phyloP scores from a whole-genome alignment of 208 protist species.

The Trypanosomatidae sp. region DNA sequence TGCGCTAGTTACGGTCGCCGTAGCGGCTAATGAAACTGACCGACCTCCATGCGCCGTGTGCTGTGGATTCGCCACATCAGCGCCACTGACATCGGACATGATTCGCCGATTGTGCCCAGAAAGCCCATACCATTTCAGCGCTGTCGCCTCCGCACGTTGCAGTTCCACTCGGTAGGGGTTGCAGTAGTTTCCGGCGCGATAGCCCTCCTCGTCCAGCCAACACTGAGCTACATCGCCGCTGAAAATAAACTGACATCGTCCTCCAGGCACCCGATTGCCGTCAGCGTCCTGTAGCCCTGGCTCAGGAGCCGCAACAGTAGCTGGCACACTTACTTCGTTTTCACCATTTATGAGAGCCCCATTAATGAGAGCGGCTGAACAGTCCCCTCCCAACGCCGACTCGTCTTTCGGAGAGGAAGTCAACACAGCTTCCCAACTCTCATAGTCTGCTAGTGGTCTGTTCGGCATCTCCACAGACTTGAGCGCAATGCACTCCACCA shows the following conservation, averaged over 20 bases:
- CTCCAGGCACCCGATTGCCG: neutral
- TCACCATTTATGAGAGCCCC: neutral
- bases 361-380: neutral
- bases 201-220: constrained; percentile 19
- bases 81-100: neutral
- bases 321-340: neutral
- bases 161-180: constrained; percentile 9
- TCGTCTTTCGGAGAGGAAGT: neutral
- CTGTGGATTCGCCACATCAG: neutral
- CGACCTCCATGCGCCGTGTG: neutral
- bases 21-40: neutral
- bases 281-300: neutral
- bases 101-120: neutral
- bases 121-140: constrained; percentile 17
- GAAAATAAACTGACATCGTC: neutral
- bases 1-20: neutral
- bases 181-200: neutral
- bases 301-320: neutral
- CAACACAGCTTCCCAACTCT: neutral
- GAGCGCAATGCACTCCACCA: neutral
- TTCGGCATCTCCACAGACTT: neutral
- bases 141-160: neutral
- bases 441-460: neutral
- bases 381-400: neutral
- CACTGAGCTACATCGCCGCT: constrained; percentile 24